Evolutionary conservation across 805 yeast species (phyloP).

Genomic region (Yarrowia sp.): DNA sequence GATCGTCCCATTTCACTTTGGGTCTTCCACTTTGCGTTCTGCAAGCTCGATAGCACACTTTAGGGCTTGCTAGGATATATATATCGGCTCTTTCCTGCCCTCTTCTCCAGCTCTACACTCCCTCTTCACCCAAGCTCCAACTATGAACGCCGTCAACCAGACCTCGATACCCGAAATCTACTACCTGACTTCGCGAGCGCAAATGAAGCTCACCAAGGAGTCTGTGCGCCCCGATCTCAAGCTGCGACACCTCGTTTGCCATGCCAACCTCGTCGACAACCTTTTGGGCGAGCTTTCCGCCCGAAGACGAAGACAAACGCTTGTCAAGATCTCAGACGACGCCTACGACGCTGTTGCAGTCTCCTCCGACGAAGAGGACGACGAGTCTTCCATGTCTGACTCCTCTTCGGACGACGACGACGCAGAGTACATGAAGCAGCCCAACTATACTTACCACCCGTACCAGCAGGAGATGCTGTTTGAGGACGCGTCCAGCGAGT

Average conservation of each 20-base stretch:
- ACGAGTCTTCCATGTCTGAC: neutral
- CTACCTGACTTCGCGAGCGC: slow-evolving; percentile 63
- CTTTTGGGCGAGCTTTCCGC: slow-evolving; percentile 47
- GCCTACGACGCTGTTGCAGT: neutral
- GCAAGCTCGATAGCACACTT: neutral
- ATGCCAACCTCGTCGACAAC: slow-evolving; percentile 67
- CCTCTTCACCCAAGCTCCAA: neutral
- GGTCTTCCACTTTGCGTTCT: neutral
- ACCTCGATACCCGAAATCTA: slow-evolving; percentile 47
- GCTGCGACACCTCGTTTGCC: slow-evolving; percentile 59
- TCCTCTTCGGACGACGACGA: slow-evolving; percentile 5
- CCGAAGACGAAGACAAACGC: neutral
- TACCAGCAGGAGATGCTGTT: neutral
- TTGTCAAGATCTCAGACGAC: neutral
- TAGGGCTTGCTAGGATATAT: neutral
- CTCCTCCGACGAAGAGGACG: slow-evolving; percentile 3
- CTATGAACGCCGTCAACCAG: neutral
- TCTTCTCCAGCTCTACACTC: neutral
- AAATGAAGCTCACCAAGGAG: slow-evolving; percentile 59
- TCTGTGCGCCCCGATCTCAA: slow-evolving; percentile 57
- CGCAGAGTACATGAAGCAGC: neutral
- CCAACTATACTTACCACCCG: slow-evolving; percentile 7
- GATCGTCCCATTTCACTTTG: slow-evolving; percentile 12
- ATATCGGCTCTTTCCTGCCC: neutral
- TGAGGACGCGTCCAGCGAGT: neutral